Evolutionary conservation across 306 rosid species (phyloP), one percentile per base, ranked within the genome.

Genomic region (Trifolium repens): DNA sequence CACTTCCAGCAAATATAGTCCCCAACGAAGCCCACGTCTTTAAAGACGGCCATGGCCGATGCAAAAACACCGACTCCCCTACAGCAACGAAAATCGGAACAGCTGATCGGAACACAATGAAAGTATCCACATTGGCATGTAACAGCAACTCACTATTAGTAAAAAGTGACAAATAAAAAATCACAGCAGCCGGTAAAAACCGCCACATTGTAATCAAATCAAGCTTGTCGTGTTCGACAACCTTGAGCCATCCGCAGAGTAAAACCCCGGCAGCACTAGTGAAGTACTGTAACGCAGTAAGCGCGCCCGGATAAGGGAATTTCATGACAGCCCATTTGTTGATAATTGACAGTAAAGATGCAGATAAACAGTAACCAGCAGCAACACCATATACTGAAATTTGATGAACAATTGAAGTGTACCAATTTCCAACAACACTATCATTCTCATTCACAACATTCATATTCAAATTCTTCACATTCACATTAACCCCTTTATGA

Each of bases 241-340:
- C 44, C 82, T 85, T 90, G 40, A 89, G 55, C 78, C 78, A 47
- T 8, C 92, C 94, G 52, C 83, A 90, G 8, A 90, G 4, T 22
- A 90, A 63, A 53, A 92, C 97, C 11, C 97, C 97, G 0, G 89
- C 81, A 0, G 89, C 97, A 69, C 97, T 92, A 19, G 96, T 90
- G 83, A 92, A 88, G 85, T 92, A 90, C 85, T 92, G 96, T 24
- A 90, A 61, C 9, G 97, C 97, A 14, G 96, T 92, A 16, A 92
- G 84, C 1, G 97, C 96, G 0, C 97, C 97, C 0, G 97, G 97
- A 78, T 92, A 92, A 60, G 97, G 97, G 79, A 92, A 92, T 81
- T 90, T 90, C 93, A 90, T 86, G 24, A 92, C 82, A 62, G 97
- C 97, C 97, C 96, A 92, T 90, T 92, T 92, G 85, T 90, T 92